A percentile compares a stretch with the other conserved stretches of the same genome.
These are phyloP conservation scores for Podospora pseudocomata DNA, from an alignment of 495 filamentous ascomycete genomes.

Conservation along the genomic window DNA sequence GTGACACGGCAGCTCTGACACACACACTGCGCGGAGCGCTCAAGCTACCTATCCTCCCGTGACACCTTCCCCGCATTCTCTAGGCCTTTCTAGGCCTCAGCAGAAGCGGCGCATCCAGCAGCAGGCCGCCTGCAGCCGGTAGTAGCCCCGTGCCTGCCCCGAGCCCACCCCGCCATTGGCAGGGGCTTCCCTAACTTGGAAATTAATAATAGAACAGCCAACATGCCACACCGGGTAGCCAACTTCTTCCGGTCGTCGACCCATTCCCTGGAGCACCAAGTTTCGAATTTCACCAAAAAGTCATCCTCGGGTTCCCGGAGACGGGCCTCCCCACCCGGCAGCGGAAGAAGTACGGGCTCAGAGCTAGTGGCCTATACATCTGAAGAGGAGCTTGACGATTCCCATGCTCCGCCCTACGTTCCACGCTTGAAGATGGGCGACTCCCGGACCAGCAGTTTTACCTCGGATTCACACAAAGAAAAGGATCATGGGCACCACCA, in stretches of 20 bases:
- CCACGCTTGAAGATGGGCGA: constrained; percentile 27
- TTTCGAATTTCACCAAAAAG: constrained; percentile 33
- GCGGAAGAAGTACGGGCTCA: constrained; percentile 24
- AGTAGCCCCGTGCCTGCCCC: constrained; percentile 1
- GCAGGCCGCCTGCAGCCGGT: constrained; percentile 7
- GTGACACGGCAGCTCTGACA: neutral
- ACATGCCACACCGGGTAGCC: constrained; percentile 51
- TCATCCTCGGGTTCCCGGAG: constrained; percentile 19
- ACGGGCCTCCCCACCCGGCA: constrained; percentile 26
- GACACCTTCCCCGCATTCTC: constrained; percentile 1
- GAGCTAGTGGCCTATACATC: constrained; percentile 36
- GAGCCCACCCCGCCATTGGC: constrained; percentile 22
- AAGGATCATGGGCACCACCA: constrained; percentile 36
- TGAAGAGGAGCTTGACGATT: constrained; percentile 32
- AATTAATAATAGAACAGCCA: constrained; percentile 15
- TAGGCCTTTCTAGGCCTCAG: neutral
- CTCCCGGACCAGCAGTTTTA: constrained; percentile 31
- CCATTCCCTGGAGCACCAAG: constrained; percentile 32
- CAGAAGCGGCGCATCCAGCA: constrained; percentile 2
- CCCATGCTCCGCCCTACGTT: constrained; percentile 16
- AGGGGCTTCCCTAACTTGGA: constrained; percentile 9
- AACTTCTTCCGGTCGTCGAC: constrained; percentile 48
- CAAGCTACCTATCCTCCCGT: neutral
- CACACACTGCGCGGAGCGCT: neutral
- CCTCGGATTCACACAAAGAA: constrained; percentile 35